Base-by-base conservation (phyloP, 257 asterid genomes). In the Scutellaria barbata region DNA sequence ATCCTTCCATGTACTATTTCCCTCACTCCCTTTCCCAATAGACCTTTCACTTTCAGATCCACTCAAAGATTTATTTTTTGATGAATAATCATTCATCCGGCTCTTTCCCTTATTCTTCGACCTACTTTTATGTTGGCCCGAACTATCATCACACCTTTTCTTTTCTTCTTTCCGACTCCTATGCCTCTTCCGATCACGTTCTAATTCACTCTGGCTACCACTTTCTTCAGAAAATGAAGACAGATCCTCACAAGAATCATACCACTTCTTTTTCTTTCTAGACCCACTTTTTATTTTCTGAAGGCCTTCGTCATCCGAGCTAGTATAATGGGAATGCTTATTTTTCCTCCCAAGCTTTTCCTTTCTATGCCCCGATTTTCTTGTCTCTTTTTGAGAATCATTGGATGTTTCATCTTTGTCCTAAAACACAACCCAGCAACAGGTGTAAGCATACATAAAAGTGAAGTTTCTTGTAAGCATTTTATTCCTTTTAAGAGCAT, bases 261-360 rank as follows among this genome's bases (percentile, higher is more conserved):
- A 88, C 99, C 97, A 89, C 72, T 91, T 93, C 76, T 86, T 89
- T 75, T 90, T 89, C 90, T 80, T 85, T 69, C 83, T 81, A 13
- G 93, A 86, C 64, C 82, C 75, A 13, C 77, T 77, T 76, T 82
- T 85, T 68, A 91, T 84, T 80, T 71, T 86, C 62, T 80, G 95
- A 51, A 84, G 80, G 72, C 72, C 78, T 58, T 84, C 96, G 33
- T 87, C 96, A 8, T 86, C 96, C 11, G 96, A 86, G 58, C 92
- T 88, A 79, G 82, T 77, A 75, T 78, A 66, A 12, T 25, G 76
- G 1, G 89, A 84, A 10, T 68, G 79, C 84, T 71, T 88, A 55
- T 67, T 85, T 59, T 80, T 86, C 66, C 58, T 72, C 65, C 81
- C 63, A 66, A 58, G 76, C 17, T 77, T 86, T 48, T 82, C 84